phyloP scores from a whole-genome alignment of 106 monocot species.

The Dendrobium officinale region DNA sequence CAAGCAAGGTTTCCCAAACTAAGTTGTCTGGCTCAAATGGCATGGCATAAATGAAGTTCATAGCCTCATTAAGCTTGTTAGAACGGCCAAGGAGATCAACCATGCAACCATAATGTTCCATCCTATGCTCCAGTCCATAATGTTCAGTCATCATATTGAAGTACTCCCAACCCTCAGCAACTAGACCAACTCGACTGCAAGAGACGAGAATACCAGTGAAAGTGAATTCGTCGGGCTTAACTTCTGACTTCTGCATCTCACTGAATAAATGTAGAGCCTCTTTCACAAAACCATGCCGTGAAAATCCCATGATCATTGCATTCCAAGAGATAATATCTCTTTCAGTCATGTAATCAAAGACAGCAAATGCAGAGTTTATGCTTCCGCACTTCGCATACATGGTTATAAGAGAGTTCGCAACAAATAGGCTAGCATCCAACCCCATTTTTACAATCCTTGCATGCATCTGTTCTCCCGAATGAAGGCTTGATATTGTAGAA shows the following conservation, averaged over 20 bases:
- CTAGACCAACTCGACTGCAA: conserved; percentile 45
- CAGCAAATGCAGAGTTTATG: conserved; percentile 18
- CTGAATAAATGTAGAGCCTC: conserved; percentile 37
- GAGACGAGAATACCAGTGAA: conserved; percentile 45
- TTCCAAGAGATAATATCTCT: conserved; percentile 54
- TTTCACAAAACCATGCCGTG: conserved; percentile 45
- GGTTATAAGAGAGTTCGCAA: conserved; percentile 57
- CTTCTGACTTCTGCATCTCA: conserved; percentile 36
- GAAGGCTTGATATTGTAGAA: conserved; percentile 25
- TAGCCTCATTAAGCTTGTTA: conserved; percentile 41
- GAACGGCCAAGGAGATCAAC: conserved; percentile 58
- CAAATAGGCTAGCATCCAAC: conserved; percentile 22
- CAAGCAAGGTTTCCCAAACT: conserved; percentile 60
- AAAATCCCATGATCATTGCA: conserved; percentile 47
- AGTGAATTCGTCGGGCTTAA: conserved; percentile 51
- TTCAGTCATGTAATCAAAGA: conserved; percentile 36
- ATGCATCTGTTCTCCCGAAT: conserved; percentile 46
- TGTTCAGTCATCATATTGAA: conserved; percentile 42
- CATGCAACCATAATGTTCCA: conserved; percentile 67
- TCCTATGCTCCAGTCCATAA: conserved; percentile 37
- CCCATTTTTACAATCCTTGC: conserved; percentile 31
- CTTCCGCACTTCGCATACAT: conserved; percentile 74
- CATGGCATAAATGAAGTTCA: conserved; percentile 41
- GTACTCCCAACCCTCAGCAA: conserved; percentile 35
- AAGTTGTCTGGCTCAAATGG: conserved; percentile 32